Conservation (phyloP, 371 early-diverging fungal genomes). For the Smittium mucronatum region DNA sequence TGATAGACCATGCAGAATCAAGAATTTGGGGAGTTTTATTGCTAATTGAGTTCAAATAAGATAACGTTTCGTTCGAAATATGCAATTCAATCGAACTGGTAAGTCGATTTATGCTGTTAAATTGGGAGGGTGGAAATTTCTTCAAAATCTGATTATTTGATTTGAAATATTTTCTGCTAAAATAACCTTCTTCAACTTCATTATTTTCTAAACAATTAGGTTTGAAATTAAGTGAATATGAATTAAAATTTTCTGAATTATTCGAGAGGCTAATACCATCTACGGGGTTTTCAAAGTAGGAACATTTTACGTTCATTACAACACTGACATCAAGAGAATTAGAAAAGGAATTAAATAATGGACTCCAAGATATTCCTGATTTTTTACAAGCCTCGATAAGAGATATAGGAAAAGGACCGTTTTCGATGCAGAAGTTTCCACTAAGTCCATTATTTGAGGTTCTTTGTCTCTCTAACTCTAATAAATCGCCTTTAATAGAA, state of each 20-base stretch:
- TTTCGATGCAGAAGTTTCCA: not conserved
- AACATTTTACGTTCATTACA: slow-evolving; percentile 27
- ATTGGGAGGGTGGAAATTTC: not conserved
- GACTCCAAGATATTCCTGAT: slow-evolving; percentile 25
- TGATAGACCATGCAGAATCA: not conserved
- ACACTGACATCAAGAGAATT: slow-evolving; percentile 25
- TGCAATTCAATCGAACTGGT: not conserved
- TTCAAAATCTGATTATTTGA: not conserved
- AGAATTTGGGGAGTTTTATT: not conserved
- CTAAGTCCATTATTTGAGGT: not conserved
- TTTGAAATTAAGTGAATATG: not conserved
- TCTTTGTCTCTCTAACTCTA: not conserved
- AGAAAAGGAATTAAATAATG: slow-evolving; percentile 28
- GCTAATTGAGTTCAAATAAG: not conserved
- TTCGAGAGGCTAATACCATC: not conserved
- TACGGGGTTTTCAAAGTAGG: slow-evolving; percentile 13
- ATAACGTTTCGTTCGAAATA: not conserved
- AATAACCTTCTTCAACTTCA: not conserved
- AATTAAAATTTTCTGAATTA: not conserved
- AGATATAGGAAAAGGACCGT: not conserved
- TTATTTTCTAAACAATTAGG: not conserved
- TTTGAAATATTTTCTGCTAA: not conserved
- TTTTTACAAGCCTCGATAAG: slow-evolving; percentile 19
- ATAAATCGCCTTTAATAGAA: not conserved
- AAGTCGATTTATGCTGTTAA: not conserved